Evolutionary conservation across 148 eudicot species (phyloP).

Genomic region (Vaccinium corymbosum): DNA sequence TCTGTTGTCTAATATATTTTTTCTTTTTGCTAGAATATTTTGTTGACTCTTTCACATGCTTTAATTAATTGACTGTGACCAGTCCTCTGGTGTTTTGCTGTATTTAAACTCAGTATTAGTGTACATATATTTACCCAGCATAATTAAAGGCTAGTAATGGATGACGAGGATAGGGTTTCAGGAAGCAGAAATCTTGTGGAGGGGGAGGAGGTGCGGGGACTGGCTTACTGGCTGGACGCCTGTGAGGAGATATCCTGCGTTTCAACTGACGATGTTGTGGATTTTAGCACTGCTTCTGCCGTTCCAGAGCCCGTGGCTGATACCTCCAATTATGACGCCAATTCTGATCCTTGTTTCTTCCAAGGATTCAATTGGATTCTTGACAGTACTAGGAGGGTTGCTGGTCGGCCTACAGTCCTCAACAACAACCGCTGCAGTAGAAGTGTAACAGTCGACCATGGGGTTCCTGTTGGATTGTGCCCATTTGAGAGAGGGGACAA

Average conservation of each 20-base stretch:
- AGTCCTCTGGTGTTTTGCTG: constrained; percentile 11
- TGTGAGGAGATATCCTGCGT: constrained; percentile 73
- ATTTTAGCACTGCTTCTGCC: constrained; percentile 8
- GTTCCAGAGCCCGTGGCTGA: constrained; percentile 20
- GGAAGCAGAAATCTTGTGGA: not conserved
- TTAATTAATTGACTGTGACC: not conserved
- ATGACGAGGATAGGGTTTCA: constrained; percentile 25
- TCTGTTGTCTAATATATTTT: not conserved
- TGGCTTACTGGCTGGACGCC: constrained; percentile 88
- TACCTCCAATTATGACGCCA: constrained; percentile 17
- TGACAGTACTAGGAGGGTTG: constrained; percentile 55
- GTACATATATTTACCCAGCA: not conserved
- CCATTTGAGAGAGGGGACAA: not conserved
- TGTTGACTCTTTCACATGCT: not conserved
- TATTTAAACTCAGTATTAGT: not conserved
- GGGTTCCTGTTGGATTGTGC: not conserved
- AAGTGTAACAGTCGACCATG: not conserved
- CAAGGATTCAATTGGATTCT: constrained; percentile 72
- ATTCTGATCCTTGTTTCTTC: constrained; percentile 49
- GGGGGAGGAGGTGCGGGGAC: constrained; percentile 22
- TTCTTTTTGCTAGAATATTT: not conserved
- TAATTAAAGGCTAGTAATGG: constrained; percentile 7
- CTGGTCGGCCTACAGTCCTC: constrained; percentile 29
- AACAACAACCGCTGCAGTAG: constrained; percentile 6
- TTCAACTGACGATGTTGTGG: constrained; percentile 35